phyloP scores from a whole-genome alignment of 2,329 filamentous ascomycete genomes.

The Ophiognomonia clavigignenti-juglandacearum region DNA sequence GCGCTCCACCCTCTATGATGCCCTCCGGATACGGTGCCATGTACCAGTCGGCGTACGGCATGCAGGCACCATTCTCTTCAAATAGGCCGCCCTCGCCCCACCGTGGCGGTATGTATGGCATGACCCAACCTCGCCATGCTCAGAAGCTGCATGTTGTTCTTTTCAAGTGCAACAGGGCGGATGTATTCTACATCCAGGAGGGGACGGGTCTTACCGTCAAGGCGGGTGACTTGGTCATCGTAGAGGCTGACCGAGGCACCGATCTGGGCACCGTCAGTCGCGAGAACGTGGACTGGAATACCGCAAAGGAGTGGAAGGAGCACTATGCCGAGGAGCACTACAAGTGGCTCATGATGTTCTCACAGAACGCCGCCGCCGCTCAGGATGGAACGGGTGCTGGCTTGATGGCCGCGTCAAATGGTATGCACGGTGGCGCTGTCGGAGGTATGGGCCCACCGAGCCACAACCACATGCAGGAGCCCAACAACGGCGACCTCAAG shows the following conservation, averaged over 20 bases:
- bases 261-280: conserved; percentile 90
- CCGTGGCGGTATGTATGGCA: conserved; percentile 54
- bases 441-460: conserved; percentile 74
- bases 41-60: conserved; percentile 42
- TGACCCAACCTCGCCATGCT: conserved; percentile 57
- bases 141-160: conserved; percentile 82
- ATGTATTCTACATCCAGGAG: conserved; percentile 96
- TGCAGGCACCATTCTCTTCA: conserved; percentile 35
- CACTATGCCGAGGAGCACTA: conserved; percentile 94
- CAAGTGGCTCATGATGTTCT: conserved; percentile 99
- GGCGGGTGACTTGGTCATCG: conserved; percentile 89
- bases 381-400: conserved; percentile 58
- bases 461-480: conserved; percentile 68
- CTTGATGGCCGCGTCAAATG: conserved; percentile 58
- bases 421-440: conserved; percentile 64
- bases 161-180: conserved; percentile 93
- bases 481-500: conserved; percentile 71
- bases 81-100: conserved; percentile 57
- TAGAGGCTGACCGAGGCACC: conserved; percentile 93
- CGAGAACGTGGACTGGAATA: conserved; percentile 81
- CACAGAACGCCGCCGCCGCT: conserved; percentile 64
- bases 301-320: conserved; percentile 84
- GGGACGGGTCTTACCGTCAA: conserved; percentile 89
- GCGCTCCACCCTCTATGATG: conserved; percentile 31
- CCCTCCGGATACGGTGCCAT: conserved; percentile 34